Conservation (phyloP, 371 early-diverging fungal species). For the Modicella reniformis region DNA sequence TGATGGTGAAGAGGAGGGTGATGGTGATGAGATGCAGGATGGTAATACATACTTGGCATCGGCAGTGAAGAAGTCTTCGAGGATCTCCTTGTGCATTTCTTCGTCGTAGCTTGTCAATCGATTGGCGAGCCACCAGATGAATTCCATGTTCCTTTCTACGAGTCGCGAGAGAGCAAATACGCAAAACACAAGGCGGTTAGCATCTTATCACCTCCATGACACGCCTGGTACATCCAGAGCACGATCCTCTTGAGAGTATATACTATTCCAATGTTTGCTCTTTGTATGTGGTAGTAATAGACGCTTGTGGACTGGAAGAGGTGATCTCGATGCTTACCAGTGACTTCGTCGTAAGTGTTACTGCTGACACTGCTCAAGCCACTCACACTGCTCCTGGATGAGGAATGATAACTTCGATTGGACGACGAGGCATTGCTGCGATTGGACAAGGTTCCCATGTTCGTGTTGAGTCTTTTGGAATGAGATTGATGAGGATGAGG, state of each 20-base stretch:
- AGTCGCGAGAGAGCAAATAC: not conserved
- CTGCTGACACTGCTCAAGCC: slow-evolving; percentile 36
- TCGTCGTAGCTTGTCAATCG: slow-evolving; percentile 51
- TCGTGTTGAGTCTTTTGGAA: not conserved
- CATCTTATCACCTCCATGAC: not conserved
- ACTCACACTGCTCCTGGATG: slow-evolving; percentile 43
- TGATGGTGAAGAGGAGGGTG: too few relatives aligned
- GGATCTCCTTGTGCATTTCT: slow-evolving; percentile 54
- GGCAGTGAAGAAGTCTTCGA: slow-evolving; percentile 51
- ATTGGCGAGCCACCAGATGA: slow-evolving; percentile 54
- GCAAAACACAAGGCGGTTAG: not conserved
- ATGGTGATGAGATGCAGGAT: too few relatives aligned
- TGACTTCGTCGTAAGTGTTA: slow-evolving; percentile 39
- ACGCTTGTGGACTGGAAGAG: too few relatives aligned
- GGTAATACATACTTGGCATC: slow-evolving; percentile 49
- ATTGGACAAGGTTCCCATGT: slow-evolving; percentile 34
- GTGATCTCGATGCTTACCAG: slow-evolving; percentile 24
- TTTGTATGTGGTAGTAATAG: not conserved
- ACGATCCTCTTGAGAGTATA: too few relatives aligned
- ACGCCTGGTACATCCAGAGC: too few relatives aligned
- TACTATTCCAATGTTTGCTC: too few relatives aligned
- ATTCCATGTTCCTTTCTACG: slow-evolving; percentile 46
- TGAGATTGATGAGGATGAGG: not conserved
- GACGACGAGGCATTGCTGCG: slow-evolving; percentile 40
- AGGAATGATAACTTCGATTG: slow-evolving; percentile 39